Evolutionary conservation across 2,329 filamentous ascomycete genomes (phyloP).

Genomic region (Colletotrichum sp.): DNA sequence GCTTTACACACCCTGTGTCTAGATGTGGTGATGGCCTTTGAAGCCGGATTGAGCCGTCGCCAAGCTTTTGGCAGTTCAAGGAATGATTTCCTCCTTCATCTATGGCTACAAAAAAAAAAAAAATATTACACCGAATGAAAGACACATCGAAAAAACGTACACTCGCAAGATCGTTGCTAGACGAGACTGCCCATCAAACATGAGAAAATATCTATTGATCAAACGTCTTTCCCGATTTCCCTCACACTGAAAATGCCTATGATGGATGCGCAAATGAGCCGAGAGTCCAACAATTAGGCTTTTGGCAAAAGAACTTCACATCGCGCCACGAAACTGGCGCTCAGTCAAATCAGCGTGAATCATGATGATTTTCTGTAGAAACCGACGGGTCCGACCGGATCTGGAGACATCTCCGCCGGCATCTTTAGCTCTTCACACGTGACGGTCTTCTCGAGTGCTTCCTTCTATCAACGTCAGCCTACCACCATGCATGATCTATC

Average conservation of each 20-base stretch:
- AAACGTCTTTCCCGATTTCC: not conserved
- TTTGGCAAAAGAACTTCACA: not conserved
- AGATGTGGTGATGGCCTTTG: not conserved
- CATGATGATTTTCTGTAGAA: not conserved
- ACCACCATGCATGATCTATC: not conserved
- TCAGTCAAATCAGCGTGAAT: not conserved
- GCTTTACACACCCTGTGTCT: not conserved
- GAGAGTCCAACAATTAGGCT: not conserved
- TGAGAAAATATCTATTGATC: not conserved
- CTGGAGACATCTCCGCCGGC: not conserved
- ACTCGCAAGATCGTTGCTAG: not conserved
- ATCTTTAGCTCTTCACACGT: not conserved
- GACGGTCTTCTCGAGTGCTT: not conserved
- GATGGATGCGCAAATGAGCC: not conserved
- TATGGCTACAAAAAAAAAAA: not conserved
- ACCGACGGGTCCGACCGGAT: not conserved
- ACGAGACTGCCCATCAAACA: not conserved
- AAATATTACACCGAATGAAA: not conserved
- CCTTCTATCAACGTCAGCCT: not conserved
- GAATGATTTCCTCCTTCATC: not conserved
- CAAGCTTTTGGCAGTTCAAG: not conserved
- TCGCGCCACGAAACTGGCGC: not conserved
- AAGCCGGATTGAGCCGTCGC: not conserved
- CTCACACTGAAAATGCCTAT: not conserved
- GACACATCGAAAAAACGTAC: not conserved